Percentiles rank a stretch among this genome's conserved stretches.
Conservation (phyloP, 2,329 filamentous ascomycete species). For the Colletotrichum incanum region DNA sequence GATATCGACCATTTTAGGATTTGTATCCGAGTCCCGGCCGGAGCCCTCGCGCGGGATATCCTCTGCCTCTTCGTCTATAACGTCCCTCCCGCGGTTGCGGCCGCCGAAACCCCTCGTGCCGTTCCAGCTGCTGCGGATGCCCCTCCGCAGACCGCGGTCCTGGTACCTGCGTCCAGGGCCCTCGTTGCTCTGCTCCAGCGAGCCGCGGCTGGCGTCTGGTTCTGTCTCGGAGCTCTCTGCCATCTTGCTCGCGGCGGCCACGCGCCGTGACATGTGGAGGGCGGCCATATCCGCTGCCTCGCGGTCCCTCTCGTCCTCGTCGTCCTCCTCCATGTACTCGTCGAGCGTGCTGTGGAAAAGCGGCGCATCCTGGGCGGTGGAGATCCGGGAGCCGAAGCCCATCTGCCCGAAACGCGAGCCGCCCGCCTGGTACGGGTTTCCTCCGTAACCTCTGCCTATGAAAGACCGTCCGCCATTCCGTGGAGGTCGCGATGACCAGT, state of each 20-base stretch:
- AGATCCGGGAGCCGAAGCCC: constrained; percentile 84
- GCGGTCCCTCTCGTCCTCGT: constrained; percentile 89
- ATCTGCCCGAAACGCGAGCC: constrained; percentile 80
- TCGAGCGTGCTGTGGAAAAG: constrained; percentile 95
- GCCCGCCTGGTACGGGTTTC: constrained; percentile 82
- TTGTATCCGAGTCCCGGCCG: constrained; percentile 50
- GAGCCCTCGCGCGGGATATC: constrained; percentile 57
- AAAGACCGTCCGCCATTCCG: constrained; percentile 59
- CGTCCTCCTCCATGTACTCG: constrained; percentile 93
- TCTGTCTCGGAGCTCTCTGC: constrained; percentile 90
- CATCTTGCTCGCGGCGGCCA: constrained; percentile 87
- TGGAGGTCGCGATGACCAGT: constrained; percentile 55
- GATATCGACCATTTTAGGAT: constrained; percentile 84
- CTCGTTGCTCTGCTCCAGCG: constrained; percentile 69
- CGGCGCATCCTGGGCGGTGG: constrained; percentile 83
- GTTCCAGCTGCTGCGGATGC: constrained; percentile 77
- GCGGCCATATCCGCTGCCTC: constrained; percentile 97
- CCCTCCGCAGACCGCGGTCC: constrained; percentile 63
- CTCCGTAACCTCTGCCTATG: constrained; percentile 64
- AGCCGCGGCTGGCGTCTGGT: constrained; percentile 74
- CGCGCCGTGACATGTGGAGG: constrained; percentile 88
- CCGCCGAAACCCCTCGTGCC: constrained; percentile 62
- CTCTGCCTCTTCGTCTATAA: constrained; percentile 59
- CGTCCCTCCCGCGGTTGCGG: constrained; percentile 47
- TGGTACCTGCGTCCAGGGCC: constrained; percentile 60